Evolutionary conservation across 2,329 filamentous ascomycete genomes (phyloP).

Genomic region (Cercospora canescens): DNA sequence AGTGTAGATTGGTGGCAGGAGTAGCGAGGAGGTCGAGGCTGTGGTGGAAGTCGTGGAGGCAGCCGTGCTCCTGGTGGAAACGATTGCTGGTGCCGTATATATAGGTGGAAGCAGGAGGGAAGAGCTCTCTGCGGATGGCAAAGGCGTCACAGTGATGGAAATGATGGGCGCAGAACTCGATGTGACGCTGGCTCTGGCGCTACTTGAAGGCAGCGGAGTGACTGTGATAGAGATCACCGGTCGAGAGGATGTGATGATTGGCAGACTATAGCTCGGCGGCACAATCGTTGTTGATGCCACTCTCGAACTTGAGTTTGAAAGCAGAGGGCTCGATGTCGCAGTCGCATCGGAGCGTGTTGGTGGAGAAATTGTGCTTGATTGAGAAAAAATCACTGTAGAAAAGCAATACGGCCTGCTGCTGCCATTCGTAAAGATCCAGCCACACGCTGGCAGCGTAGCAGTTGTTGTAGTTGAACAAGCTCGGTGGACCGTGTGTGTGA

Average conservation of each 20-base stretch:
- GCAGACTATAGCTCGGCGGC: neutral
- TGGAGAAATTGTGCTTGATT: neutral
- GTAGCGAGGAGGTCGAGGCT: neutral
- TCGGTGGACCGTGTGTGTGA: constrained; percentile 1
- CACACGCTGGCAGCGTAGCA: constrained; percentile 2
- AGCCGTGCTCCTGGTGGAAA: neutral
- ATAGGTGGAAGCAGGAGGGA: neutral
- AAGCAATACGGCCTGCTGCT: constrained; percentile 6
- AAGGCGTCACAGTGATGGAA: neutral
- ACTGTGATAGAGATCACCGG: constrained; percentile 1
- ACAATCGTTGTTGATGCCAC: neutral
- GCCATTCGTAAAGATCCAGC: constrained; percentile 6
- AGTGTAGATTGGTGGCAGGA: neutral
- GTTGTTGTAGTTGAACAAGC: constrained; percentile 4
- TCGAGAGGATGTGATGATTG: neutral
- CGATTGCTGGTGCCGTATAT: neutral
- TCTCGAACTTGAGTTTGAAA: neutral
- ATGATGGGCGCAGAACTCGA: neutral
- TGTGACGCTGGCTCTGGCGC: neutral
- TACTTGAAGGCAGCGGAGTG: neutral
- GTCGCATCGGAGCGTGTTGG: no score
- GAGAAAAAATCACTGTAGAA: neutral
- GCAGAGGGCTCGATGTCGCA: neutral
- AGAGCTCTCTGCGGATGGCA: neutral
- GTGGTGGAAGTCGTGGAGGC: neutral